Percentiles rank a stretch among this genome's conserved stretches.
Conservation (phyloP, 2,329 filamentous ascomycete species). For the Dothistroma pini region DNA sequence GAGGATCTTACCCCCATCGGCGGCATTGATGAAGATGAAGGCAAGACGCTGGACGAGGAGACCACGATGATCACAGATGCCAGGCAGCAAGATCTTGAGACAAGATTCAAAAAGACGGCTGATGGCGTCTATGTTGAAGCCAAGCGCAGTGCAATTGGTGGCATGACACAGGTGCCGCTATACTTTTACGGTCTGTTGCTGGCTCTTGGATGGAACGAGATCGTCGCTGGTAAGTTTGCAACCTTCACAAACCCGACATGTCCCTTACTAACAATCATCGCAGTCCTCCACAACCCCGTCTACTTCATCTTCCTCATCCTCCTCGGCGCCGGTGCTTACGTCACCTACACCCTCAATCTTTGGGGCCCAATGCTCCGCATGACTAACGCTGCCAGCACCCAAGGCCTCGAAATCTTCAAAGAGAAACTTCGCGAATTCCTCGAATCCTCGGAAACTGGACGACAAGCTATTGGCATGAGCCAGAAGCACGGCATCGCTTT, state of each 20-base stretch:
- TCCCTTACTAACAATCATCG: constrained; percentile 10
- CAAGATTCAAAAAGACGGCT: constrained; percentile 96
- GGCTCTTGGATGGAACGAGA: constrained; percentile 97
- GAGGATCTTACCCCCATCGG: constrained; percentile 87
- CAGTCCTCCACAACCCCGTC: constrained; percentile 88
- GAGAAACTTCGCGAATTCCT: constrained; percentile 86
- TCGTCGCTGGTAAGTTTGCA: constrained; percentile 72
- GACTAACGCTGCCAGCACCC: constrained; percentile 79
- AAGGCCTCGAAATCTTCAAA: constrained; percentile 89
- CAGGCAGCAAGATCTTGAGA: constrained; percentile 85
- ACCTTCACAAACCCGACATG: background rate
- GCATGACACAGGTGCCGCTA: constrained; percentile 86
- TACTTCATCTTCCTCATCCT: constrained; percentile 88
- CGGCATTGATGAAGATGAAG: constrained; percentile 82
- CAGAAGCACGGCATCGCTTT: constrained; percentile 54
- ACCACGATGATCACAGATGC: constrained; percentile 90
- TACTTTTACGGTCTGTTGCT: constrained; percentile 92
- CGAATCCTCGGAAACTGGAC: constrained; percentile 77
- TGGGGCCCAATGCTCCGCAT: constrained; percentile 96
- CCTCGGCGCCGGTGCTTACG: constrained; percentile 70
- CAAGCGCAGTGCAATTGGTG: constrained; percentile 92
- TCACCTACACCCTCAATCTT: constrained; percentile 90
- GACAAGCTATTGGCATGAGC: constrained; percentile 74
- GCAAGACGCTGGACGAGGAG: constrained; percentile 91
- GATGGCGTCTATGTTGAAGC: constrained; percentile 98